Evolutionary conservation across 2,329 filamentous ascomycete species (phyloP).

Genomic region (Cladosporium sp.): DNA sequence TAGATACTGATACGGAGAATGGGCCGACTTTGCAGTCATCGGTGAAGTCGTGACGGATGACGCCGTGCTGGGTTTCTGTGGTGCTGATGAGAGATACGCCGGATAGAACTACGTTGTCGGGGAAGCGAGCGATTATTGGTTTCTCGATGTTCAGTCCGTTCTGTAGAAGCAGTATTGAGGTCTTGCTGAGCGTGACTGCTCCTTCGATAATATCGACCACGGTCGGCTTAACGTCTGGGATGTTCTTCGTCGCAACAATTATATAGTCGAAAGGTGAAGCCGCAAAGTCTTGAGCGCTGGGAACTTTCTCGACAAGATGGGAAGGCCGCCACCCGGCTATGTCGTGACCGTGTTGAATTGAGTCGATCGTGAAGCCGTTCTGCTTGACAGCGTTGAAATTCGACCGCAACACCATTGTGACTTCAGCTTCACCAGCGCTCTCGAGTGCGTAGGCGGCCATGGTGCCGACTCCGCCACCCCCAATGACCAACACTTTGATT

Average conservation of each 20-base stretch:
- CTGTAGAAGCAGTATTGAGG: constrained; percentile 60
- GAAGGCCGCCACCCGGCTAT: constrained; percentile 53
- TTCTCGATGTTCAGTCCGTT: constrained; percentile 67
- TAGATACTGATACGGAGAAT: constrained; percentile 45
- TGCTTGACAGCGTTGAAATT: constrained; percentile 54
- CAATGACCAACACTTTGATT: constrained; percentile 54
- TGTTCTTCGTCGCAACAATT: constrained; percentile 61
- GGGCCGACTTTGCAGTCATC: constrained; percentile 56
- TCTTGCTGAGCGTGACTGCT: constrained; percentile 54
- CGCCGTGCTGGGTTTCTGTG: constrained; percentile 50
- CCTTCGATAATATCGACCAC: constrained; percentile 51
- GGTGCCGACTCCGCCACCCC: constrained; percentile 59
- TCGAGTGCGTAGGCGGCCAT: constrained; percentile 60
- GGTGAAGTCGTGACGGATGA: constrained; percentile 55
- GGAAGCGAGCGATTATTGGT: constrained; percentile 54
- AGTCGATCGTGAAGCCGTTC: constrained; percentile 57
- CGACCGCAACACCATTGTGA: constrained; percentile 59
- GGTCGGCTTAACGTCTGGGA: constrained; percentile 55
- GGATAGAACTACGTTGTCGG: constrained; percentile 52
- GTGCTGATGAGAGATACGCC: constrained; percentile 58
- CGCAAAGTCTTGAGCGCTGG: constrained; percentile 44
- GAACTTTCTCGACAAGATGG: constrained; percentile 48
- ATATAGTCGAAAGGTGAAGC: constrained; percentile 54
- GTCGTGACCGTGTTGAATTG: constrained; percentile 55
- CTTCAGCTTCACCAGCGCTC: constrained; percentile 51